Conservation (phyloP, 129 eudicot species). For the Heracleum sosnowskyi region DNA sequence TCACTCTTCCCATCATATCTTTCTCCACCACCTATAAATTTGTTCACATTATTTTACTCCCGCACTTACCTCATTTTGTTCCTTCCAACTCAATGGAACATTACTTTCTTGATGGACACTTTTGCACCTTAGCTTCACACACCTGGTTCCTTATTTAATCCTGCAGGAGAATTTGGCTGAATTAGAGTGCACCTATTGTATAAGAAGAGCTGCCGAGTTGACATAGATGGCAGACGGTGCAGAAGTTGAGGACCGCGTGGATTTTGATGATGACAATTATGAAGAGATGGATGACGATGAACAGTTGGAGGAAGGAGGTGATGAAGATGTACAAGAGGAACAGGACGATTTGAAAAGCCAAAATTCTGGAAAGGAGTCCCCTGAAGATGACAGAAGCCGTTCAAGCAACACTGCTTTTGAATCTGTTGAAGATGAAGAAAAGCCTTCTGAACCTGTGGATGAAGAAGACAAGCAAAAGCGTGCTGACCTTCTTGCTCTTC, state of each 20-base stretch:
- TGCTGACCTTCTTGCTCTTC: constrained; percentile 77
- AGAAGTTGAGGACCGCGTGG: constrained; percentile 93
- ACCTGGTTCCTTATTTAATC: neutral
- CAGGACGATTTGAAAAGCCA: constrained; percentile 38
- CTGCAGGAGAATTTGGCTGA: constrained; percentile 30
- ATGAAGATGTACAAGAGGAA: constrained; percentile 45
- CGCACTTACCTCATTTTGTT: neutral
- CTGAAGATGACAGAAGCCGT: constrained; percentile 31
- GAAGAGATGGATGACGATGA: constrained; percentile 85
- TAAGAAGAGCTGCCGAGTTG: constrained; percentile 31
- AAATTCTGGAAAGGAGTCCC: constrained; percentile 40
- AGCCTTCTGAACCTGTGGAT: constrained; percentile 20
- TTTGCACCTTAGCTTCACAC: neutral
- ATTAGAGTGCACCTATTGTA: constrained; percentile 26
- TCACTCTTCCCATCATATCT: neutral
- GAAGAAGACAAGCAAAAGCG: constrained; percentile 41
- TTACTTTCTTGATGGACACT: neutral
- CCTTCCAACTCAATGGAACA: neutral
- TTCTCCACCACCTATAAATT: too few species aligned
- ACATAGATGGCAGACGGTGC: constrained; percentile 74
- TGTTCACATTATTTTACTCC: neutral
- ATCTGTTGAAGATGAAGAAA: constrained; percentile 40
- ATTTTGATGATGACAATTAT: constrained; percentile 83
- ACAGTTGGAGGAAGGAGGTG: constrained; percentile 55
- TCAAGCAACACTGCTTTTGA: constrained; percentile 24